Evolutionary conservation across 345 rosid genomes (phyloP), one percentile per base, ranked within the genome.

Genomic region (Camelina neglecta): DNA sequence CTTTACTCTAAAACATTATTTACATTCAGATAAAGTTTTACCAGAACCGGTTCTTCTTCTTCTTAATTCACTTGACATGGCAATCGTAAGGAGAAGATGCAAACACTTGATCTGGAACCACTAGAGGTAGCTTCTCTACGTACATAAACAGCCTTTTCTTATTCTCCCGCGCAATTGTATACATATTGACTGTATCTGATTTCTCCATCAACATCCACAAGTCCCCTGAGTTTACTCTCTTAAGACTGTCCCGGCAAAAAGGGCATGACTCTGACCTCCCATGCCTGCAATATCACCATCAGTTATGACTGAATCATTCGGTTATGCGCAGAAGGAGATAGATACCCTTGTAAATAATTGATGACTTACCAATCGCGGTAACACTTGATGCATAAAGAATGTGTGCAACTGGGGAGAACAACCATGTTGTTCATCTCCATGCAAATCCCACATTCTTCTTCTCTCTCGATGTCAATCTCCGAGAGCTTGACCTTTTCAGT

Each of bases 361-460:
- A 58, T 45, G 67, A 58, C 82, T 76, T 74, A 91, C 97, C 97
- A 91, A 63, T 83, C 86, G 11, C 73, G 83, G 54, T 81, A 88
- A 82, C 96, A 90, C 63, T 83, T 91, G 77, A 86, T 74, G 72
- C 97, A 91, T 21, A 91, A 55, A 68, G 90, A 85, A 80, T 91
- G 97, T 29, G 82, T 78, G 84, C 97, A 91, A 56, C 84, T 89
- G 29, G 95, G 97, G 35, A 92, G 76, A 10, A 89, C 93, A 29
- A 92, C 85, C 83, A 81, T 88, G 70, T 67, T 66, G 42, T 78
- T 88, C 75, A 82, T 75, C 89, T 89, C 97, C 86, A 92, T 69
- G 73, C 97, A 92, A 73, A 92, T 92, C 33, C 89, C 93, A 5
- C 97, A 92, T 74, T 92, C 97, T 57, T 85, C 87, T 73, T 91